Conservation (phyloP, 2,329 filamentous ascomycete species). For the Alternaria panax region DNA sequence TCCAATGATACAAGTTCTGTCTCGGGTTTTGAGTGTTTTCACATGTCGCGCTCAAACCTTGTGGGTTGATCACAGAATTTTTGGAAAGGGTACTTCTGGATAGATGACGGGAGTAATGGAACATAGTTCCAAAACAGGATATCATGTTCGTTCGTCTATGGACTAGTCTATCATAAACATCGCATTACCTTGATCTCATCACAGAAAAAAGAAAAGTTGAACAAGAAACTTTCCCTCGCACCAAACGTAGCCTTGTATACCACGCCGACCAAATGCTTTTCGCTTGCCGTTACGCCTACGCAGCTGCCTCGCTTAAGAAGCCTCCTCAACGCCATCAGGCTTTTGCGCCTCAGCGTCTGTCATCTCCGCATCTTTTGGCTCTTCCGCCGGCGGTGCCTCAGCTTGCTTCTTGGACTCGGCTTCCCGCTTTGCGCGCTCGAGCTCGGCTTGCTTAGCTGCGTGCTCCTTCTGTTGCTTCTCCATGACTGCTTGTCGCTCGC, state of each 20-base stretch:
- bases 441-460: constrained; percentile 68
- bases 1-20: not conserved
- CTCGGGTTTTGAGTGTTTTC: not conserved
- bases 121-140: constrained; percentile 2
- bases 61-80: not conserved
- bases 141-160: constrained; percentile 33
- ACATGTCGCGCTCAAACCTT: not conserved
- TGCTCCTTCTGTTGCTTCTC: constrained; percentile 70
- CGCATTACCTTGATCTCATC: constrained; percentile 35
- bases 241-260: constrained; percentile 17
- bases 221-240: constrained; percentile 11
- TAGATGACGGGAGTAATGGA: not conserved
- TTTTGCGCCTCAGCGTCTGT: constrained; percentile 61
- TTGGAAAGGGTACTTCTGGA: not conserved
- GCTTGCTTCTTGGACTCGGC: constrained; percentile 70
- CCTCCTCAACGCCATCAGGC: constrained; percentile 51
- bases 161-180: constrained; percentile 40
- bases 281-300: constrained; percentile 15
- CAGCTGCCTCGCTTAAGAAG: constrained; percentile 25
- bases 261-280: constrained; percentile 33
- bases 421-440: constrained; percentile 79
- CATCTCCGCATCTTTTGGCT: constrained; percentile 63
- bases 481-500: constrained; percentile 77
- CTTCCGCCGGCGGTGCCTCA: constrained; percentile 48
- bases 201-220: constrained; percentile 12